Base-by-base conservation (phyloP, 306 rosid genomes). In the Calophaca sinica region DNA sequence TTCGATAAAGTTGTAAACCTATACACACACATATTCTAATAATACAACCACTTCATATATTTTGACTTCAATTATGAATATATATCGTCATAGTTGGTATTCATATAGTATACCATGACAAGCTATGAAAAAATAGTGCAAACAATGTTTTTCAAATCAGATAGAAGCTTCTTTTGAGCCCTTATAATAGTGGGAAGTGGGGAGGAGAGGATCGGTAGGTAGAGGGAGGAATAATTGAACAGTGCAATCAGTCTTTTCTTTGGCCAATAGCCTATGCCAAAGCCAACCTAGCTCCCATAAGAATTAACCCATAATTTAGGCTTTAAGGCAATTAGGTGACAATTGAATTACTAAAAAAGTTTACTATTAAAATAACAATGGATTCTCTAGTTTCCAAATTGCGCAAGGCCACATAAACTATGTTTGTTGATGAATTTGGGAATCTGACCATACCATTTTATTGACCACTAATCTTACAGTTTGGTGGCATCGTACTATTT, bases 361-460 rank as follows among this genome's bases (percentile, higher is more conserved):
- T 20, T 20, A 20, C 26, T 20, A 20, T 20, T 20, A 20, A 20
- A 20, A 20, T 20, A 20, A 20, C 26, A 20, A 76, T 76, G 29
- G 50, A 35, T 81, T 70, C 63, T 38, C 49, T 69, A 68, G 64
- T 75, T 67, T 44, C 48, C 3, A 29, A 38, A 76, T 64, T 71
- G 75, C 55, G 6, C 50, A 32, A 77, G n/a, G 78, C 35, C 61
- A 77, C 68, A 33, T 32, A 52, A 70, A 72, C 44, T 26, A 70
- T 82, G 76, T 2, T 55, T 57, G 72, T 53, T 78, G 80, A 71
- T 51, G 72, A 66, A 60, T 33, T 50, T 66, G 64, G 76, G 75
- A 42, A 49, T 72, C 73, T 82, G 72, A 78, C 36, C 41, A 52
- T 51, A 72, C 55, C 77, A 49, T 35, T 48, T 73, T 2, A 52